Evolutionary conservation across 768 basidiomycete species (phyloP), one percentile per base, ranked within the genome.

Genomic region (Mrakia frigida): DNA sequence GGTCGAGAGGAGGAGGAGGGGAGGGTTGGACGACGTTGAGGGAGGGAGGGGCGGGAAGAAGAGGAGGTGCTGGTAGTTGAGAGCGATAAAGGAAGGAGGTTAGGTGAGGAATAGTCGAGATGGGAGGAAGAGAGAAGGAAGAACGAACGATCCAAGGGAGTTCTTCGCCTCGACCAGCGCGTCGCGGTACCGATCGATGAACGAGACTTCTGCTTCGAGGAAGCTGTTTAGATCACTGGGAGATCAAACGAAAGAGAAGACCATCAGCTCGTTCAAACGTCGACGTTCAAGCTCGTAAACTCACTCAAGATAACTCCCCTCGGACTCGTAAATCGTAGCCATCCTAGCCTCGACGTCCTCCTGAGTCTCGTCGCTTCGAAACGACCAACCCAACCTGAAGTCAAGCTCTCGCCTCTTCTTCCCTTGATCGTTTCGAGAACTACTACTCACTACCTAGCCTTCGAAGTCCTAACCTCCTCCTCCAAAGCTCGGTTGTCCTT

Each of bases 301-400:
- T n/a, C 33, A 75, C 68, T 77, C 88, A 7, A 91, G 85, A 79
- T 93, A 91, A 39, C 86, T 84, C 37, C 88, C 85, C 81, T 96
- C 93, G 71, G 90, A 89, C 78, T 92, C 90, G 81, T 93, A 91
- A 68, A 97, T 90, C 0, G 86, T 87, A 70, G 88, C 87, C 87
- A 95, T 92, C 52, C 91, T 88, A 3, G 87, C 87, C n/a, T 89
- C 90, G 0, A 95, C 88, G 78, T 95, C 92, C 81, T 94, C 91
- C 13, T 89, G 87, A 0, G 90, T 90, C 83, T 97, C 93, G 75
- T 96, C 93, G 79, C 94, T 94, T 79, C 13, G 70, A 69, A 73
- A 43, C 43, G 43, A 11, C 43, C 2, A 0, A 63, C 5, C 35
- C 67, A 74, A 5, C 79, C 74, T 74, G 52, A 18, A 69, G 43